A percentile compares a stretch with the other conserved stretches of the same genome.
These are phyloP conservation scores for Penicillium steckii DNA, from an alignment of 495 filamentous ascomycete species.

Conservation along the genomic window DNA sequence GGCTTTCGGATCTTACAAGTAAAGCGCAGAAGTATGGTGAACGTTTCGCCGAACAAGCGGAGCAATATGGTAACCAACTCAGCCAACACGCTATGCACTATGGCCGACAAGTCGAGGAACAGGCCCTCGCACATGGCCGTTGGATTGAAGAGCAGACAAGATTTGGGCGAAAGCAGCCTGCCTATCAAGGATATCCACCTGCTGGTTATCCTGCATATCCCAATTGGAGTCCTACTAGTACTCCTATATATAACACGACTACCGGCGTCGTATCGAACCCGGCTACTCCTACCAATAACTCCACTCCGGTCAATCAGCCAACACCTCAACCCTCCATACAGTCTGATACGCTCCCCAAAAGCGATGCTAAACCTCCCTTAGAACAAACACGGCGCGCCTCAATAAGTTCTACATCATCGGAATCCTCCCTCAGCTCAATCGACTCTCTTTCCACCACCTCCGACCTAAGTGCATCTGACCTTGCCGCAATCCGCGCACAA, in stretches of 20 bases:
- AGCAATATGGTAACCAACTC: slow-evolving; percentile 43
- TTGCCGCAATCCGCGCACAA: slow-evolving; percentile 40
- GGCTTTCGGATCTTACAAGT: slow-evolving; percentile 36
- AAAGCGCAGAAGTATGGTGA: slow-evolving; percentile 48
- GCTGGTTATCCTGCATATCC: slow-evolving; percentile 4
- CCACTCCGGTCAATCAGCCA: background rate
- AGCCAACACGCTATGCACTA: slow-evolving; percentile 42
- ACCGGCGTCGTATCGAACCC: background rate
- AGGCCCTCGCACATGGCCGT: slow-evolving; percentile 39
- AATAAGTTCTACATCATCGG: slow-evolving; percentile 35
- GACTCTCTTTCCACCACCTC: slow-evolving; percentile 43
- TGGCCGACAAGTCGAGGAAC: slow-evolving; percentile 41
- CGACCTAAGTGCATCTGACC: slow-evolving; percentile 40
- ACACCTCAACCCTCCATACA: background rate
- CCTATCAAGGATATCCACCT: slow-evolving; percentile 5
- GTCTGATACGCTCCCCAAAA: background rate
- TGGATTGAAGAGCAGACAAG: slow-evolving; percentile 45
- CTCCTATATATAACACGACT: no score
- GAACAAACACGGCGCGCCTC: slow-evolving; percentile 35
- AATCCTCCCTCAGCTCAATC: slow-evolving; percentile 41
- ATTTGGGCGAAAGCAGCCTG: slow-evolving; percentile 24
- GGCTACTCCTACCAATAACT: background rate
- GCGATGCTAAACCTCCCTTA: slow-evolving; percentile 5
- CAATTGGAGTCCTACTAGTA: slow-evolving; percentile 9
- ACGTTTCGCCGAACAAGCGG: slow-evolving; percentile 40